Evolutionary conservation across 1,139 yeast species (phyloP), one percentile per base, ranked within the genome.

Genomic region (Lodderomyces theae): DNA sequence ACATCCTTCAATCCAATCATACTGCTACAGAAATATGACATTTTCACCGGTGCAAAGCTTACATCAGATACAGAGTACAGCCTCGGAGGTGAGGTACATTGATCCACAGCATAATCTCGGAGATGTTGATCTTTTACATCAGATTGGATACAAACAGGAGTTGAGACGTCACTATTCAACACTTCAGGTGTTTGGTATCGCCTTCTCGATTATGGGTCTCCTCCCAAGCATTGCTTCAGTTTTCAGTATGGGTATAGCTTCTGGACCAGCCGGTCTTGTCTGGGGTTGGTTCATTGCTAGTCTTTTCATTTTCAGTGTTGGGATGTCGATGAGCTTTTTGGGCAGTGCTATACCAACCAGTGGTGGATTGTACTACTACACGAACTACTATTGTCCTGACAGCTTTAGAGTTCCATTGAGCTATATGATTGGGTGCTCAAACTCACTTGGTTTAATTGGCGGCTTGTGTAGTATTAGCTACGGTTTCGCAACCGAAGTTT

Each of bases 201-300:
- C 79, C 1, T 74, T 72, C 44, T 66, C 75, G 19, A 74, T 74
- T 44, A 74, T 74, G 79, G 79, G 78, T 4, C 56, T 74, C 28
- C 56, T 74, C 19, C 79, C 79, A 4, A 64, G 74, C 16, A 67
- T 74, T 43, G 62, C 73, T 1, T 66, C 75, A 0, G 56, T 64
- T 25, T 49, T 70, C 7, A 56, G 54, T 15, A 47, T 48, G 22
- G 63, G 64, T 4, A 63, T 72, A 41, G 61, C 72, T 12, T 79
- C 61, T 6, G 76, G 76, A n/a, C 57, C 69, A 11, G 56, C 63
- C 32, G 56, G 82, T 3, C 69, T 79, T 22, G 74, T 80, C 19
- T 83, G 88, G 86, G 86, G 88, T 42, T 83, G 88, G 86, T 69
- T 81, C 43, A 65, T 73, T 38, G 76, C 81, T 35, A 77, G 78